Conservation (phyloP, 805 yeast species). For the Limtongozyma cylindracea region DNA sequence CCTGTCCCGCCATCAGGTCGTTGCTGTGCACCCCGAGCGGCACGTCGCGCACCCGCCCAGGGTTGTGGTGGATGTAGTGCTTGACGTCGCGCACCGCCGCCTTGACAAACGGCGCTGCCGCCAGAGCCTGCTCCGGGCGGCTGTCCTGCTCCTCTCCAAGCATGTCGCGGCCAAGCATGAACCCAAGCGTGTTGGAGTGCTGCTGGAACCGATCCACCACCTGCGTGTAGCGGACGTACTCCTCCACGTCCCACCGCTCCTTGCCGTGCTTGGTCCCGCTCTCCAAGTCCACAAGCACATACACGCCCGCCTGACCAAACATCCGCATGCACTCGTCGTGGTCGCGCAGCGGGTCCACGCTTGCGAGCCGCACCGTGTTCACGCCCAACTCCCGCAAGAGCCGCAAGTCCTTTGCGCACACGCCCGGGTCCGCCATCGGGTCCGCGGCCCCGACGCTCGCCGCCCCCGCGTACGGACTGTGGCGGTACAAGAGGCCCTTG, state of each 20-base stretch:
- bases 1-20: constrained; percentile 10
- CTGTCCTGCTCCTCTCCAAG: constrained; percentile 13
- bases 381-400: background rate
- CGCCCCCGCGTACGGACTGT: constrained; percentile 29
- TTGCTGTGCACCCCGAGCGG: constrained; percentile 17
- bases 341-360: constrained; percentile 1
- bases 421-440: background rate
- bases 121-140: constrained; percentile 5
- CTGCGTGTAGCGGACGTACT: constrained; percentile 7
- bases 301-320: constrained; percentile 9
- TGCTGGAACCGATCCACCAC: constrained; percentile 10
- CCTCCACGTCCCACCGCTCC: constrained; percentile 11
- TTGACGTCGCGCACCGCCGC: constrained; percentile 12
- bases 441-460: constrained; percentile 2
- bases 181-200: constrained; percentile 12
- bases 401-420: background rate
- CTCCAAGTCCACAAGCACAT: constrained; percentile 10
- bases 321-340: constrained; percentile 8
- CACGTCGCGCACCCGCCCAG: constrained; percentile 8
- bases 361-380: background rate
- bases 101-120: constrained; percentile 8
- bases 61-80: constrained; percentile 5
- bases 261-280: constrained; percentile 8
- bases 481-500: constrained; percentile 77
- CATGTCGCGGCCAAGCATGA: constrained; percentile 15